Conservation (phyloP, 495 filamentous ascomycete genomes). For the Amphirosellinia nigrospora region DNA sequence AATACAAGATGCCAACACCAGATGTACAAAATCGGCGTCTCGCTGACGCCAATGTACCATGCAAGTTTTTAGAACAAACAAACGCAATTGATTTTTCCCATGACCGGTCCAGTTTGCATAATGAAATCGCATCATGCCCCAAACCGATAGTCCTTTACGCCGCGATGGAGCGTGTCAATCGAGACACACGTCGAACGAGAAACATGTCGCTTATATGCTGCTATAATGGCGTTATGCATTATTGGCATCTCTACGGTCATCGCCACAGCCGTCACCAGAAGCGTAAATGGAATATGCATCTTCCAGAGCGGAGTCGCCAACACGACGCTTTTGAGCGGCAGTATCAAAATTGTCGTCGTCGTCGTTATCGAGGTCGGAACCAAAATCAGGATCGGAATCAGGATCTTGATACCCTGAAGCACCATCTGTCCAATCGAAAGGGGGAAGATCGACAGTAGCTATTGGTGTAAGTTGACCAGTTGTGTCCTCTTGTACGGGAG, state of each 20-base stretch:
- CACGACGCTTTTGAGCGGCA: background rate
- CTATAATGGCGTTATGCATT: background rate
- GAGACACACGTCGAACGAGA: background rate
- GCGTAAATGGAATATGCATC: background rate
- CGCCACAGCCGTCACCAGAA: background rate
- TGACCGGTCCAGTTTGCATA: background rate
- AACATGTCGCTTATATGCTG: background rate
- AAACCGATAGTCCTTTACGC: background rate
- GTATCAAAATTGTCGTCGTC: background rate
- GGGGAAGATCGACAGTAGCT: too few relatives aligned
- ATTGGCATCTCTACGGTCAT: background rate
- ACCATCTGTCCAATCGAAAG: background rate
- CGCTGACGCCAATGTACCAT: background rate
- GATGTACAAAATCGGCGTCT: background rate
- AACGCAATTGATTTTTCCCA: background rate
- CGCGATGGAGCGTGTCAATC: background rate
- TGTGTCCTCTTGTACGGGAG: background rate
- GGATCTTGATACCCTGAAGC: background rate
- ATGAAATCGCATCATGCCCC: background rate
- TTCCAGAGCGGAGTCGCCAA: background rate
- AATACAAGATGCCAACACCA: background rate
- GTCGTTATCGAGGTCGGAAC: background rate
- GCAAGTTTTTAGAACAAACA: background rate
- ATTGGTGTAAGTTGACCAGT: background rate
- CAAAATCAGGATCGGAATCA: background rate